Evolutionary conservation across 2,329 filamentous ascomycete genomes (phyloP), one percentile per base, ranked within the genome.

Genomic region (Trichoderma sp.): DNA sequence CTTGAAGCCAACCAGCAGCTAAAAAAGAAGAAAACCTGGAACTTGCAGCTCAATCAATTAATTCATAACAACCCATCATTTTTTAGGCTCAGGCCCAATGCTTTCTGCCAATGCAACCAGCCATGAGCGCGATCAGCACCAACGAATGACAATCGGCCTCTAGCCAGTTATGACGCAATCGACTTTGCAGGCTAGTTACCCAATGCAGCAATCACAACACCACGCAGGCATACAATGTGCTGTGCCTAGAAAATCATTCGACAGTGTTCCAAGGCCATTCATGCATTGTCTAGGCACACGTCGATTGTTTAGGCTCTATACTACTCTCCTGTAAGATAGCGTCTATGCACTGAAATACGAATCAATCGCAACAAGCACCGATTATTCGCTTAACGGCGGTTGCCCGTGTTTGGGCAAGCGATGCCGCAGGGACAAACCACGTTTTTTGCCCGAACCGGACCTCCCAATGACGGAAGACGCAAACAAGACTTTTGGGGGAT

Each of bases 151-250:
- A 43, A 30, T 59, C 23, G 12, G n/a, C 15, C 15, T 34, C 30
- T 43, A 55, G 67, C 59, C 68, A 70, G 58, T 13, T 39, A 70
- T 70, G 68, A 64, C 68, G 58, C 62, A 59, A 70, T 70, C 59
- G 30, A 70, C 20, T 70, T 34, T 50, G 1, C 1, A 12, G 39
- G 57, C 57, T 0, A n/a, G 39, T 43, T 53, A 23, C 67, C 67
- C 39, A 17, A 69, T 53, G 3, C 13, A 53, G 55, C 58, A 47
- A 62, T 53, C 67, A 62, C 39, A 9, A 20, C 30, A 59, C 17
- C 28, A 59, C 3, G 2, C 47, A 53, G 6, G 39, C 15, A 43
- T 43, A 43, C 39, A 43, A 43, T 43, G 17, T 23, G 20, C 11
- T 53, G 11, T 53, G n/a, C 47, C 20, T 23, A 50, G n/a, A 23